Conservation (phyloP, 225 moss, liverwort and hornwort species). For the Pseudoscleropodium purum region DNA sequence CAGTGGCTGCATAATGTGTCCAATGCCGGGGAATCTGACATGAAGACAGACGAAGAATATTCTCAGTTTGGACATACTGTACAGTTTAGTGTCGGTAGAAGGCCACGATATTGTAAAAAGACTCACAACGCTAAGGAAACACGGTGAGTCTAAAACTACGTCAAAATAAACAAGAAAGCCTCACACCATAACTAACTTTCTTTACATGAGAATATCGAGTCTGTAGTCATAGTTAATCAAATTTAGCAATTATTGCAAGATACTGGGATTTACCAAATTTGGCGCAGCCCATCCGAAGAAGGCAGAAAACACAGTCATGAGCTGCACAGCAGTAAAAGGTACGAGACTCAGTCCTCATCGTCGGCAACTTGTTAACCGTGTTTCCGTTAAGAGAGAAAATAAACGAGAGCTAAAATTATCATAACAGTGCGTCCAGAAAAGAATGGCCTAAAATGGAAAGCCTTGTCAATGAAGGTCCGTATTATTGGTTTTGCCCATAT, state of each 20-base stretch:
- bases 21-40: conserved; percentile 68
- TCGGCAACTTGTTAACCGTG: neutral
- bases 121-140: neutral
- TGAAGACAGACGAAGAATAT: neutral
- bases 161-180: neutral
- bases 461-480: neutral
- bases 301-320: conserved; percentile 88
- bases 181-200: neutral
- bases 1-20: conserved; percentile 83
- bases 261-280: conserved; percentile 54
- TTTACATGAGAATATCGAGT: neutral
- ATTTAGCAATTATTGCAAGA: neutral
- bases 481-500: neutral
- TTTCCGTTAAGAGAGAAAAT: neutral
- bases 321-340: conserved; percentile 23
- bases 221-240: neutral
- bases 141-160: neutral
- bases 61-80: neutral
- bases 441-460: neutral
- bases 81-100: neutral
- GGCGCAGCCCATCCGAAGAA: conserved; percentile 97
- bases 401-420: neutral
- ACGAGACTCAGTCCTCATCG: neutral
- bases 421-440: neutral
- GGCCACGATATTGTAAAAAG: neutral